Percentiles rank a stretch among this genome's conserved stretches.
phyloP scores from a whole-genome alignment of 495 filamentous ascomycete species.

The Penicillium manginii region DNA sequence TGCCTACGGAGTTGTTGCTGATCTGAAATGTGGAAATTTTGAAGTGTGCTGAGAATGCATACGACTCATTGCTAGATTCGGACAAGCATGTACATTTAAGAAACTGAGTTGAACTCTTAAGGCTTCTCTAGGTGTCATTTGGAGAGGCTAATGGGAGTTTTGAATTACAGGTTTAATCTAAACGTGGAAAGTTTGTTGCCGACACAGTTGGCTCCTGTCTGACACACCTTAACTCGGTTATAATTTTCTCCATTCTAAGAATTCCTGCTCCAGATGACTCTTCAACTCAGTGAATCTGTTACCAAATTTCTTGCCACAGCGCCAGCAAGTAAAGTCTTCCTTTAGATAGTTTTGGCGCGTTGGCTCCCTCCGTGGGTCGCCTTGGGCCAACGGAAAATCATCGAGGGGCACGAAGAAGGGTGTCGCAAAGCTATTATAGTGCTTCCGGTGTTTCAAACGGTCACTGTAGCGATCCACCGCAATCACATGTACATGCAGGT shows the following conservation, averaged over 20 bases:
- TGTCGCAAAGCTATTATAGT: slow-evolving; percentile 91
- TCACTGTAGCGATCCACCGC: slow-evolving; percentile 72
- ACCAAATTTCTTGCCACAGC: slow-evolving; percentile 76
- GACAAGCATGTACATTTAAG: slow-evolving; percentile 40
- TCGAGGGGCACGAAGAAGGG: slow-evolving; percentile 83
- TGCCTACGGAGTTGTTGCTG: slow-evolving; percentile 1
- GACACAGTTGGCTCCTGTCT: slow-evolving; percentile 9
- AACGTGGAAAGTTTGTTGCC: slow-evolving; percentile 12
- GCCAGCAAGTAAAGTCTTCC: slow-evolving; percentile 77
- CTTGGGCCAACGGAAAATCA: slow-evolving; percentile 72
- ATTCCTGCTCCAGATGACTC: slow-evolving; percentile 79
- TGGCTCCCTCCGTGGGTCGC: slow-evolving; percentile 62
- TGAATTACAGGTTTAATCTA: slow-evolving; percentile 18
- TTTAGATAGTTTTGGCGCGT: slow-evolving; percentile 59
- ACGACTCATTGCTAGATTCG: background rate
- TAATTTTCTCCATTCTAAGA: slow-evolving; percentile 76
- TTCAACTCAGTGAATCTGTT: slow-evolving; percentile 75
- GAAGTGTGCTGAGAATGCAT: slow-evolving; percentile 36
- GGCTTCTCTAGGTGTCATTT: background rate
- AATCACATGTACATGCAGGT: slow-evolving; percentile 90
- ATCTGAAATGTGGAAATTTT: slow-evolving; percentile 1
- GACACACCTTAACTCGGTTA: slow-evolving; percentile 36
- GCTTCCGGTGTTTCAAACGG: slow-evolving; percentile 75
- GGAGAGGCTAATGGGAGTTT: slow-evolving; percentile 9
- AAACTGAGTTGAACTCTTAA: background rate